Conservation (phyloP, 441 rosid species). For the Erysimum pusillum region DNA sequence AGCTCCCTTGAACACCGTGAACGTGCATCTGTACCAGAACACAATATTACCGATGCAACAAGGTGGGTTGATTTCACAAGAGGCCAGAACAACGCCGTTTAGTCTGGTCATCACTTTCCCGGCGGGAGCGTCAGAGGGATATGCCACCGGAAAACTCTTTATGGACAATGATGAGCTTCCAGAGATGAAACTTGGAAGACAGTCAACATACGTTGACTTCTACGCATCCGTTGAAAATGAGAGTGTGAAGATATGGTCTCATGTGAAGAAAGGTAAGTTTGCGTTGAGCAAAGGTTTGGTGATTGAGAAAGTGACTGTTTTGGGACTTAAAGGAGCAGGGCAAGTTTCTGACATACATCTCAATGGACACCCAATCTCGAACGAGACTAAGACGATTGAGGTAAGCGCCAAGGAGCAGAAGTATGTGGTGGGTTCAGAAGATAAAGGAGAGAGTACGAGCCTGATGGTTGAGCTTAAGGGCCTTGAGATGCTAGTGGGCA, state of each 20-base stretch:
- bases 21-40: slow-evolving; percentile 84
- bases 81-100: slow-evolving; percentile 85
- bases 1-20: slow-evolving; percentile 78
- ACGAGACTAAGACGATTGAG: slow-evolving; percentile 42
- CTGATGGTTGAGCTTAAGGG: slow-evolving; percentile 70
- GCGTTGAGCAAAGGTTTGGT: slow-evolving; percentile 78
- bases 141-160: slow-evolving; percentile 76
- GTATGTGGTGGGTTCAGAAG: slow-evolving; percentile 48
- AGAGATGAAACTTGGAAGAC: slow-evolving; percentile 81
- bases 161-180: slow-evolving; percentile 90
- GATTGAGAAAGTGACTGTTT: slow-evolving; percentile 65
- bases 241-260: slow-evolving; percentile 78
- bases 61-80: slow-evolving; percentile 80
- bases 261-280: slow-evolving; percentile 76
- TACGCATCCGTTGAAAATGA: slow-evolving; percentile 66
- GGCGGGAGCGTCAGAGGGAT: slow-evolving; percentile 58
- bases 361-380: slow-evolving; percentile 50
- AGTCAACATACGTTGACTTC: slow-evolving; percentile 65
- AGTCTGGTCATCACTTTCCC: slow-evolving; percentile 77
- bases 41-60: slow-evolving; percentile 89
- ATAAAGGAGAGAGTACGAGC: slow-evolving; percentile 49
- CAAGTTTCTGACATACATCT: slow-evolving; percentile 55
- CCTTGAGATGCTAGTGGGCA: slow-evolving; percentile 69
- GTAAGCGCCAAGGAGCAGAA: slow-evolving; percentile 61
- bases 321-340: slow-evolving; percentile 67